Base-by-base conservation (phyloP, 2,329 filamentous ascomycete species). In the Xylaria digitata region DNA sequence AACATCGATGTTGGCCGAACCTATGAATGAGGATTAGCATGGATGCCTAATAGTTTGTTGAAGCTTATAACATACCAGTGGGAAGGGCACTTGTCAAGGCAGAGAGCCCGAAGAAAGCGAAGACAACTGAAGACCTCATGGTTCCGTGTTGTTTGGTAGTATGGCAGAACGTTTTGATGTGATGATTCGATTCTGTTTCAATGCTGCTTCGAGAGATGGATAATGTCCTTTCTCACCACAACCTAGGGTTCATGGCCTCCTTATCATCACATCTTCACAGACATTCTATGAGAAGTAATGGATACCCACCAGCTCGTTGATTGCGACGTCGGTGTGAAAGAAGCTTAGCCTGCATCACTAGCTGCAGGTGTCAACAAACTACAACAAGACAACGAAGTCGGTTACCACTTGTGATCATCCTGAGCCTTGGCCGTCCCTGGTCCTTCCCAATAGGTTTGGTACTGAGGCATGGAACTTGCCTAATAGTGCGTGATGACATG, bases 1-100 rank as follows among this genome's bases (percentile, higher is more conserved):
- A 30, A 65, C 56, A 61, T 65, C 63, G 19, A 65, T 40, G 2
- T 52, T 23, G 7, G 40, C 23, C n/a, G 55, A 58, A n/a, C 30
- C 43, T 58, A 37, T 8, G 23, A 57, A 4, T 13, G 26, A 34
- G 11, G 1, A 21, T 57, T n/a, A 57, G 17, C 26, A 46, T 23
- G 0, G 17, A 15, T 21, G 26, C 3, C 13, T 2, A 9, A 11
- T 19, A 46, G 8, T 15, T 46, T 34, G 13, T 2, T 34, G 17
- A 46, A 19, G 48, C 8, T 34, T n/a, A 5, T 13, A 2, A 32
- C n/a, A 19, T 57, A 57, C 54, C 40, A 21, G 40, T 46, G 1
- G 54, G 54, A 19, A 57, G 54, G 42, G 54, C 54, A 21, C 23
- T 46, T 32, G 54, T 46, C 54, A 57, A 3, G 42, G 40, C 42